These are phyloP conservation scores for Ganoderma sinense DNA, from an alignment of 1,284 basidiomycete genomes.

Conservation along the genomic window DNA sequence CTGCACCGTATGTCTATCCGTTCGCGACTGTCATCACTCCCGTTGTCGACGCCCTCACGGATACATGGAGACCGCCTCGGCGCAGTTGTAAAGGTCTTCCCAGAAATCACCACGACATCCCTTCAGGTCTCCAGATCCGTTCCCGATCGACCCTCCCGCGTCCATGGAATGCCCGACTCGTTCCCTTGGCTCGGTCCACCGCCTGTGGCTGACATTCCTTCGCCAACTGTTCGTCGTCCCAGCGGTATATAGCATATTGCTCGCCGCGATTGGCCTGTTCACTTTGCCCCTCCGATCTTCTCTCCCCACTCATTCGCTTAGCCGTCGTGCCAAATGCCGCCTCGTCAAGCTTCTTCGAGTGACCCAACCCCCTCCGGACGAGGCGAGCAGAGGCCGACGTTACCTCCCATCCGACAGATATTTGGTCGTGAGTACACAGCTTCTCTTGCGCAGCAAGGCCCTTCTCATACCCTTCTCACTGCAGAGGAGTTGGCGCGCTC, in stretches of 20 bases:
- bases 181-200: constrained; percentile 14
- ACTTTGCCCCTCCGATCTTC: constrained; percentile 23
- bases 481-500: constrained; percentile 35
- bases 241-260: constrained; percentile 27
- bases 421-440: constrained; percentile 60
- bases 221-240: constrained; percentile 24
- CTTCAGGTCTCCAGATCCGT: constrained; percentile 24
- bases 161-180: constrained; percentile 22
- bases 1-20: constrained; percentile 24
- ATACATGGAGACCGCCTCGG: constrained; percentile 30
- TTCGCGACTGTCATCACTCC: constrained; percentile 35
- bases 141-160: constrained; percentile 25
- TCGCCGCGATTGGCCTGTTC: constrained; percentile 10
- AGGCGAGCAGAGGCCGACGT: constrained; percentile 62
- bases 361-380: constrained; percentile 42
- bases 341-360: constrained; percentile 39
- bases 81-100: constrained; percentile 22
- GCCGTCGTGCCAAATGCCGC: constrained; percentile 45
- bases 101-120: constrained; percentile 25
- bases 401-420: constrained; percentile 78
- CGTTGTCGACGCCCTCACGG: constrained; percentile 29
- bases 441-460: no score
- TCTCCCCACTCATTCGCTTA: constrained; percentile 18
- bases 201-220: constrained; percentile 19
- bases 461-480: neutral